Conservation (phyloP, 371 early-diverging fungal genomes). For the Mucor mucedo region DNA sequence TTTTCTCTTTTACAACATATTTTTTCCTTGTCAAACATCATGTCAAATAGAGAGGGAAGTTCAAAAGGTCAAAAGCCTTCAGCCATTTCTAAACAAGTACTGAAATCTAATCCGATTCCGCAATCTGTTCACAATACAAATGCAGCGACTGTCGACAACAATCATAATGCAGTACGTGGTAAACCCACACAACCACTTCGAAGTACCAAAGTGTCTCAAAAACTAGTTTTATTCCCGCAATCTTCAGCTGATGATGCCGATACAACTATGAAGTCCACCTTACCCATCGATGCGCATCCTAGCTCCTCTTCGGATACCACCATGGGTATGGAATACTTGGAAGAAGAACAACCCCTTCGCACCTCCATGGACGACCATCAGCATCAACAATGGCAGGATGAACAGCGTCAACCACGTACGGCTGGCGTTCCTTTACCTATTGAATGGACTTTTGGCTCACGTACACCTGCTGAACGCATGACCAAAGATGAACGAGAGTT, state of each 20-base stretch:
- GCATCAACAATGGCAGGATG: slow-evolving; percentile 30
- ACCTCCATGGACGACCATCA: slow-evolving; percentile 16
- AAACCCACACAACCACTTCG: slow-evolving; percentile 67
- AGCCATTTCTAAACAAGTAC: slow-evolving; percentile 46
- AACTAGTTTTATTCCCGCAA: slow-evolving; percentile 89
- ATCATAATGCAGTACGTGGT: slow-evolving; percentile 15
- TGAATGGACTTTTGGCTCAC: slow-evolving; percentile 48
- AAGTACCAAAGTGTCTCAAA: slow-evolving; percentile 90
- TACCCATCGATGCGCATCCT: slow-evolving; percentile 24
- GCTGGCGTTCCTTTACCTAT: slow-evolving; percentile 43
- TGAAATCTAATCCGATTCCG: slow-evolving; percentile 43
- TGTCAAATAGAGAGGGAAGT: slow-evolving; percentile 23
- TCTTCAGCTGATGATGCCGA: slow-evolving; percentile 34
- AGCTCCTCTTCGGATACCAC: not conserved
- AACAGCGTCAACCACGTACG: slow-evolving; percentile 24
- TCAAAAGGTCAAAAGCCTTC: slow-evolving; percentile 33
- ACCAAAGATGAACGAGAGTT: slow-evolving; percentile 64
- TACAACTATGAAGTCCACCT: slow-evolving; percentile 29
- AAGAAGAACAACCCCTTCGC: slow-evolving; percentile 8
- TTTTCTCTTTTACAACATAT: not conserved
- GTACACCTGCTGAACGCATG: slow-evolving; percentile 70
- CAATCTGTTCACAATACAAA: slow-evolving; percentile 22
- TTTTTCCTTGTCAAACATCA: not conserved
- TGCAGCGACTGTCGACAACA: not conserved
- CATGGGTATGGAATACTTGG: not conserved